Evolutionary conservation across 805 yeast species (phyloP).

Genomic region (Saccharomycopsis selenospora): DNA sequence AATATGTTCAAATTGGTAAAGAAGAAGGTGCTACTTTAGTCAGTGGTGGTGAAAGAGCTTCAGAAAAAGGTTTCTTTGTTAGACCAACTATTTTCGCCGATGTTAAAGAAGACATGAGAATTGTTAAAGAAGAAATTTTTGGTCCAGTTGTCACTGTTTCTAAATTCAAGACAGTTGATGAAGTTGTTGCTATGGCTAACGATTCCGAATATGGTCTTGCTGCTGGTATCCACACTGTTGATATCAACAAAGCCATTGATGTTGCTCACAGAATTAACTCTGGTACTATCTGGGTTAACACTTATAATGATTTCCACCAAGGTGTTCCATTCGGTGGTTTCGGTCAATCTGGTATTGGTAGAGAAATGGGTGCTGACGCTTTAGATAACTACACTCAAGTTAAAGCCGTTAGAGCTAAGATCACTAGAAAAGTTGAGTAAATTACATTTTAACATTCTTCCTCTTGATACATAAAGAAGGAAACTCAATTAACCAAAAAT

Average conservation of each 20-base stretch:
- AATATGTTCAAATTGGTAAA: constrained; percentile 51
- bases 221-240: constrained; percentile 56
- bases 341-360: constrained; percentile 62
- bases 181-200: constrained; percentile 48
- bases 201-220: constrained; percentile 58
- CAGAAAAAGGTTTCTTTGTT: constrained; percentile 52
- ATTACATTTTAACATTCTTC: no score
- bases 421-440: background rate
- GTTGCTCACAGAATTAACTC: constrained; percentile 51
- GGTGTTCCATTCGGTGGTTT: constrained; percentile 67
- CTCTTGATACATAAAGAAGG: no score
- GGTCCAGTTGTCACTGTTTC: constrained; percentile 59
- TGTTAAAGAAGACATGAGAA: constrained; percentile 42
- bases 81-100: constrained; percentile 57
- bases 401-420: constrained; percentile 55
- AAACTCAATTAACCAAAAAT: no score
- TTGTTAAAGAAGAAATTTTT: constrained; percentile 57
- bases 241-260: constrained; percentile 45
- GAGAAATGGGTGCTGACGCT: constrained; percentile 67
- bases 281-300: constrained; percentile 61
- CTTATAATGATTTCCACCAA: constrained; percentile 61
- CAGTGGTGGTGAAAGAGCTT: constrained; percentile 54
- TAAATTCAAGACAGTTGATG: constrained; percentile 53
- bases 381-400: constrained; percentile 58
- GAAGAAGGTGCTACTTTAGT: constrained; percentile 49